Percentiles rank a stretch among this genome's conserved stretches.
Evolutionary conservation across 169 alveolate genomes (phyloP).

Genomic region (Perkinsus olseni): DNA sequence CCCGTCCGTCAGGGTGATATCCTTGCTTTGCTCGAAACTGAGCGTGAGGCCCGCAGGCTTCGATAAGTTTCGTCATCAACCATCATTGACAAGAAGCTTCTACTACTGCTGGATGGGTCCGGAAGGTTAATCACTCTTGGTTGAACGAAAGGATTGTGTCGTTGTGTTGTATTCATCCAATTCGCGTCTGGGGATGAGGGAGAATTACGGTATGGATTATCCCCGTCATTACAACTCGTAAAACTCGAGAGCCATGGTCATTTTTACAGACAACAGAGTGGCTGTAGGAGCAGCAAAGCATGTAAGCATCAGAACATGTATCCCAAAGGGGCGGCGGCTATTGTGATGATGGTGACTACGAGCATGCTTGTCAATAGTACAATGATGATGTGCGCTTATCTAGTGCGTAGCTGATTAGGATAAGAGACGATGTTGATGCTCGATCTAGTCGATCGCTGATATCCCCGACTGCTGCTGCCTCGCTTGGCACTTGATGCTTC

Average conservation of each 20-base stretch:
- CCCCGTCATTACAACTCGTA: no score
- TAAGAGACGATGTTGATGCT: neutral
- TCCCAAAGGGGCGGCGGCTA: neutral
- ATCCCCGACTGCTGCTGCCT: neutral
- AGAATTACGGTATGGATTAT: no score
- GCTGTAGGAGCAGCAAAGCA: no score
- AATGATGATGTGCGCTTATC: neutral
- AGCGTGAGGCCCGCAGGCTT: slow-evolving; percentile 95
- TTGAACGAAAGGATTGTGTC: neutral
- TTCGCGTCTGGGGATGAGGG: no score
- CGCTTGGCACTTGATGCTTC: no score
- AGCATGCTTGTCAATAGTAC: neutral
- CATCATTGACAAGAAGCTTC: neutral
- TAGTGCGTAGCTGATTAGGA: neutral
- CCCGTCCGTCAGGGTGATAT: slow-evolving; percentile 92
- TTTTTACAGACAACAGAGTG: neutral
- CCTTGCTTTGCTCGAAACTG: slow-evolving; percentile 92
- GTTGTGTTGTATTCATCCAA: neutral
- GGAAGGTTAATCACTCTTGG: neutral
- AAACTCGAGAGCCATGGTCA: no score
- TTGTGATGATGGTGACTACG: neutral
- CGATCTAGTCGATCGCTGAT: neutral
- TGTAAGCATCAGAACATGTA: neutral
- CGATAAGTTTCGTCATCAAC: slow-evolving; percentile 50
- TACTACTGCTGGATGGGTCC: neutral